phyloP scores from a whole-genome alignment of 2,329 filamentous ascomycete species.

The Verruconis gallopava region DNA sequence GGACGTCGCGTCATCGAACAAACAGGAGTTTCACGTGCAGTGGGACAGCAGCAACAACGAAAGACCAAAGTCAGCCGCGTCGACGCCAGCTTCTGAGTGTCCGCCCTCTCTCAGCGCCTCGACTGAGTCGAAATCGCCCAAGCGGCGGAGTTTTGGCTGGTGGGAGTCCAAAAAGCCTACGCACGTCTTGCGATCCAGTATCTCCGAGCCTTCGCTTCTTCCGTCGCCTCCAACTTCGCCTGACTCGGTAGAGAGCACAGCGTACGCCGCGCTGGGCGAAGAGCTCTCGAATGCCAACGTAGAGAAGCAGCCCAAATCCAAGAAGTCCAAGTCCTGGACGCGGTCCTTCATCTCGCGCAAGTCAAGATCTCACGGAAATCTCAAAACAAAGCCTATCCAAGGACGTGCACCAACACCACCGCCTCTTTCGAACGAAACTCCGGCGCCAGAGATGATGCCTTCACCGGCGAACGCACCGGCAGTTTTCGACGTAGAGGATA shows the following conservation, averaged over 20 bases:
- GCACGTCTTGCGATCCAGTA: conserved; percentile 3
- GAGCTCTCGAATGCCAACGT: conserved; percentile 11
- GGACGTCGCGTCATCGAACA: conserved; percentile 26
- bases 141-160: conserved; percentile 8
- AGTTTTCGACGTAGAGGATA: conserved; percentile 17
- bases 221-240: conserved; percentile 6
- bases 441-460: neutral
- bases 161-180: conserved; percentile 8
- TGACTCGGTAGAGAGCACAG: neutral
- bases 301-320: conserved; percentile 25
- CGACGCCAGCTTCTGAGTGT: conserved; percentile 14
- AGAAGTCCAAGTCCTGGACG: conserved; percentile 65
- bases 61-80: conserved; percentile 25
- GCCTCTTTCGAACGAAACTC: neutral
- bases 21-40: conserved; percentile 13
- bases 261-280: neutral
- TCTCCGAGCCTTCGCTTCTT: conserved; percentile 7
- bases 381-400: conserved; percentile 2
- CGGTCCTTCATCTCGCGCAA: conserved; percentile 55
- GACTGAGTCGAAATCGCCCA: neutral
- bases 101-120: conserved; percentile 15
- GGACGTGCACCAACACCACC: conserved; percentile 1
- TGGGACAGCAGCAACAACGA: conserved; percentile 19
- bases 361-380: conserved; percentile 37
- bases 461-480: neutral